phyloP scores from a whole-genome alignment of 2,329 filamentous ascomycete genomes.

The Tolypocladium tundrense region DNA sequence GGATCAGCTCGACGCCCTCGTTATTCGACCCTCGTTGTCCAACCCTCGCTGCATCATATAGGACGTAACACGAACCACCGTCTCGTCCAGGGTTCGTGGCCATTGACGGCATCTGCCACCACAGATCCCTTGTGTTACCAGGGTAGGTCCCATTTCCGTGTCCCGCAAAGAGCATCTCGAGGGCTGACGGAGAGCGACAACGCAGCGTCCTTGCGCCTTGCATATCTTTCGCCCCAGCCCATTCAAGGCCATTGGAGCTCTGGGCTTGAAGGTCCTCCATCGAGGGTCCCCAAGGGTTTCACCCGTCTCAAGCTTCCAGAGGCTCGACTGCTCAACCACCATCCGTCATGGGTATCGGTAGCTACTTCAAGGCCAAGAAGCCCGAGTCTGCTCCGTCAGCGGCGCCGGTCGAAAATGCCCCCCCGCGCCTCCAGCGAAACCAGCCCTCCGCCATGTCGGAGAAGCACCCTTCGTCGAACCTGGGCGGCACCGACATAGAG shows the following conservation, averaged over 20 bases:
- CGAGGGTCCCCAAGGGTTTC: background rate
- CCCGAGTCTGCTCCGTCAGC: conserved; percentile 5
- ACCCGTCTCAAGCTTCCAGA: background rate
- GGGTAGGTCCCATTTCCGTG: background rate
- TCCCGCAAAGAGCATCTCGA: background rate
- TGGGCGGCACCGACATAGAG: conserved; percentile 31
- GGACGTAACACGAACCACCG: background rate
- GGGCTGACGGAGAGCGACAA: background rate
- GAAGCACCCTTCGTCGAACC: conserved; percentile 19
- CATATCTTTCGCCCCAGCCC: background rate
- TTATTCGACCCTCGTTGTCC: background rate
- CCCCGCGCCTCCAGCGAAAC: conserved; percentile 10
- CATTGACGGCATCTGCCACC: too few species aligned
- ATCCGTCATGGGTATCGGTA: conserved; percentile 46
- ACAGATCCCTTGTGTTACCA: too few species aligned
- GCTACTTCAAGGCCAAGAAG: conserved; percentile 47
- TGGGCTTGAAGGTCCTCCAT: background rate
- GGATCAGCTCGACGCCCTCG: background rate
- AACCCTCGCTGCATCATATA: background rate
- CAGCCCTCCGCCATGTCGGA: conserved; percentile 22
- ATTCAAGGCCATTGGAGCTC: background rate
- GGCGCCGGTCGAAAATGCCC: conserved; percentile 8
- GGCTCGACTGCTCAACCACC: background rate
- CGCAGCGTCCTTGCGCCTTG: background rate
- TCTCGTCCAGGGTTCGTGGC: background rate